Evolutionary conservation across 2,329 filamentous ascomycete species (phyloP).

Genomic region (Diaporthe aspalathi): DNA sequence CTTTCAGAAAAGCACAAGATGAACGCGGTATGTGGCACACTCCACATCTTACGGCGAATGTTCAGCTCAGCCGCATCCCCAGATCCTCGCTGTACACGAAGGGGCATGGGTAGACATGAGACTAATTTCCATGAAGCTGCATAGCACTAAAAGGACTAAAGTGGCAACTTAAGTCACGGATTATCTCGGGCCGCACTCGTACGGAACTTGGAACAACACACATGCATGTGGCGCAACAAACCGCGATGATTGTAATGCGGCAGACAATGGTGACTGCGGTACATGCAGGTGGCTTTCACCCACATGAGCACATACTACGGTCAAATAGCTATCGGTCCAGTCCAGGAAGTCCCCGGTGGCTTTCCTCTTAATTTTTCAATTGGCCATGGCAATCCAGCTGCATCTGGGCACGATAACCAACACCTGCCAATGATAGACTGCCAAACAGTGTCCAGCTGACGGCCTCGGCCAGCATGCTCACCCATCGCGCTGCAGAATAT

Average conservation of each 20-base stretch:
- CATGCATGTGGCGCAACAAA: no score
- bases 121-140: background rate
- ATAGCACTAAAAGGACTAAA: background rate
- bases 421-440: background rate
- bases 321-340: background rate
- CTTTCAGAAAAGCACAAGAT: background rate
- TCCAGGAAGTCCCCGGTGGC: background rate
- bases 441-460: background rate
- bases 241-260: no score
- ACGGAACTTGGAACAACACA: background rate
- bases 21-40: background rate
- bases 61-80: background rate
- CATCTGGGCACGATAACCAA: background rate
- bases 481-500: no score
- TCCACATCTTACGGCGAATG: background rate
- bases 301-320: background rate
- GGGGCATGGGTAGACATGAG: background rate
- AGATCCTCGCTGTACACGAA: background rate
- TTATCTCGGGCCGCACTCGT: background rate
- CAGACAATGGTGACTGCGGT: background rate
- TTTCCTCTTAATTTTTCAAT: background rate
- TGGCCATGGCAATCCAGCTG: background rate
- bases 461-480: background rate
- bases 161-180: background rate
- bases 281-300: background rate